Evolutionary conservation across 2,329 filamentous ascomycete species (phyloP).

Genomic region (Trichoderma koningii): DNA sequence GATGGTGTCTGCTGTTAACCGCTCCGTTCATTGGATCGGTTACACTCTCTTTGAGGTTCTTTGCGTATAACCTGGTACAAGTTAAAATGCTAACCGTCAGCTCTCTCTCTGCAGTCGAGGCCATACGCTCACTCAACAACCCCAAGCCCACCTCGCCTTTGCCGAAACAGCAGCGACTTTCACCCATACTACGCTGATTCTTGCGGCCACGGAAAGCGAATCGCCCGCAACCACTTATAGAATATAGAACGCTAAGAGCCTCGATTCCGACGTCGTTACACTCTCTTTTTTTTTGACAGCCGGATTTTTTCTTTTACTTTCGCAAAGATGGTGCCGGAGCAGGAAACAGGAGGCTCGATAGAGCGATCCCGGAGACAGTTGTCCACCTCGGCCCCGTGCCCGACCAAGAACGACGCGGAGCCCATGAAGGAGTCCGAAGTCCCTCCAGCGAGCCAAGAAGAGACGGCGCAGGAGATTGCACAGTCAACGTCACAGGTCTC

Average conservation of each 20-base stretch:
- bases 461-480: slow-evolving; percentile 38
- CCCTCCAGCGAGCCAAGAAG: slow-evolving; percentile 40
- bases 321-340: slow-evolving; percentile 47
- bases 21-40: slow-evolving; percentile 12
- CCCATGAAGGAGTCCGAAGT: slow-evolving; percentile 48
- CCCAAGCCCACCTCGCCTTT: slow-evolving; percentile 3
- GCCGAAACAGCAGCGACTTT: slow-evolving; percentile 11
- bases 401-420: slow-evolving; percentile 47
- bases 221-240: neutral
- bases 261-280: neutral
- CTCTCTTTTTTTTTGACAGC: neutral
- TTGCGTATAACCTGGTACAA: slow-evolving; percentile 9
- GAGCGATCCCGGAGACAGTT: slow-evolving; percentile 41
- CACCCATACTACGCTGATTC: neutral
- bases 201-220: neutral
- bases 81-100: slow-evolving; percentile 14
- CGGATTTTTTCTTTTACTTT: neutral
- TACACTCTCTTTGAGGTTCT: slow-evolving; percentile 7
- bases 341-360: slow-evolving; percentile 48
- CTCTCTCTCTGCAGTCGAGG: slow-evolving; percentile 9
- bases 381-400: slow-evolving; percentile 45
- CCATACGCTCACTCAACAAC: neutral
- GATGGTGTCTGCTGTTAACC: slow-evolving; percentile 15
- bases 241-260: slow-evolving; percentile 3
- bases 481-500: slow-evolving; percentile 43